These are phyloP conservation scores for Fraxinus latifolia DNA, from an alignment of 305 asterid species.

Conservation along the genomic window DNA sequence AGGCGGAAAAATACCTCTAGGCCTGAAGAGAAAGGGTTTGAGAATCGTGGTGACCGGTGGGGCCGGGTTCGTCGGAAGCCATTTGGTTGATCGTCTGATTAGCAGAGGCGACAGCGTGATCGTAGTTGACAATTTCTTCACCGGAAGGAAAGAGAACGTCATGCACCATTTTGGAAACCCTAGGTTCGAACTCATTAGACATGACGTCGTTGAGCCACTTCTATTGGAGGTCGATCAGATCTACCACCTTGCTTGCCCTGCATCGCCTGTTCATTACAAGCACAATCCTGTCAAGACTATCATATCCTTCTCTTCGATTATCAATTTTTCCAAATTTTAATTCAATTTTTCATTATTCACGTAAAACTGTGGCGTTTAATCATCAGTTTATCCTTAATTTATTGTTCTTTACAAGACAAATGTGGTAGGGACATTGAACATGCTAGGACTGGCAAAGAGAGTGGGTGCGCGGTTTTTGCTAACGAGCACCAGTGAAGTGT, in stretches of 20 bases:
- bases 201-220: slow-evolving; percentile 95
- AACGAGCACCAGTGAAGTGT: slow-evolving; percentile 83
- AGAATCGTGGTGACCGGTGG: slow-evolving; percentile 95
- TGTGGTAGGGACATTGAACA: slow-evolving; percentile 76
- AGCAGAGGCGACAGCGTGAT: slow-evolving; percentile 87
- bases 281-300: slow-evolving; percentile 94
- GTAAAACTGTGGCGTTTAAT: neutral
- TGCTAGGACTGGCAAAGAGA: slow-evolving; percentile 78
- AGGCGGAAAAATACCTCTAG: slow-evolving; percentile 78
- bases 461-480: slow-evolving; percentile 78
- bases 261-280: slow-evolving; percentile 96
- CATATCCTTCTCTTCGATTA: slow-evolving; percentile 55
- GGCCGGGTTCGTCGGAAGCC: slow-evolving; percentile 95
- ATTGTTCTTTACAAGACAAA: slow-evolving; percentile 54
- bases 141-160: slow-evolving; percentile 89
- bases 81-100: slow-evolving; percentile 77
- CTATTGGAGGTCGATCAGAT: slow-evolving; percentile 92
- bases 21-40: slow-evolving; percentile 60
- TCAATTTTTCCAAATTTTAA: neutral
- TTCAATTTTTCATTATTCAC: neutral
- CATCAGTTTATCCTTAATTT: slow-evolving; percentile 38
- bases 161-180: slow-evolving; percentile 82
- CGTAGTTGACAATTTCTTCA: slow-evolving; percentile 88
- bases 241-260: slow-evolving; percentile 98
- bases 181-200: slow-evolving; percentile 81